These are phyloP conservation scores for Prunus fruticosa DNA, from an alignment of 306 rosid species.

Conservation along the genomic window DNA sequence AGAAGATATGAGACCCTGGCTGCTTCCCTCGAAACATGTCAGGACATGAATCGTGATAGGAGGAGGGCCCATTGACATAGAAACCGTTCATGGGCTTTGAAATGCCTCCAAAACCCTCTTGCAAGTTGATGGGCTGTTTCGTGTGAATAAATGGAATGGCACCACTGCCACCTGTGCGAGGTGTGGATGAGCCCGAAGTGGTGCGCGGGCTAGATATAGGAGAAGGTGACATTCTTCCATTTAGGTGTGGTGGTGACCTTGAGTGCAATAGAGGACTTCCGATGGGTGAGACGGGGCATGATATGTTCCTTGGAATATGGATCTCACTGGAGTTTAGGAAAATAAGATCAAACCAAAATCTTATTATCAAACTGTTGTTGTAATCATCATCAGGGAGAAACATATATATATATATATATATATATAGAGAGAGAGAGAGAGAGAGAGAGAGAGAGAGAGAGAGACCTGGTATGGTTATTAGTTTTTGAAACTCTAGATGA, in stretches of 20 bases:
- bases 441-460: constrained; percentile 31
- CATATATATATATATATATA: too few species aligned
- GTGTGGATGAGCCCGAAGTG: constrained; percentile 89
- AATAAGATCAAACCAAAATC: constrained; percentile 36
- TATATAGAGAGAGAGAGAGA: constrained; percentile 10
- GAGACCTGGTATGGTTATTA: constrained; percentile 61
- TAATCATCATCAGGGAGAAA: constrained; percentile 4
- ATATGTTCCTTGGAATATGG: constrained; percentile 74
- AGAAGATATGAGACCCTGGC: constrained; percentile 60
- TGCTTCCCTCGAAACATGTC: constrained; percentile 81
- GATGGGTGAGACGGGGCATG: constrained; percentile 96
- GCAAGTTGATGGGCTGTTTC: constrained; percentile 62
- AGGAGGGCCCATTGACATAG: constrained; percentile 43
- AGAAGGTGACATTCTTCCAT: constrained; percentile 91
- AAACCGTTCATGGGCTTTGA: constrained; percentile 59
- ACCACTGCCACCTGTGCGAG: constrained; percentile 77
- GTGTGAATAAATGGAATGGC: constrained; percentile 69
- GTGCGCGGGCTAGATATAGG: constrained; percentile 97
- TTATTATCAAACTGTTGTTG: not conserved
- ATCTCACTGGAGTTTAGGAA: constrained; percentile 62
- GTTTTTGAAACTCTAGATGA: constrained; percentile 82
- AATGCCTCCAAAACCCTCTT: constrained; percentile 69
- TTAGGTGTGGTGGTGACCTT: constrained; percentile 84
- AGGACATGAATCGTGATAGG: constrained; percentile 61
- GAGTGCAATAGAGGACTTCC: constrained; percentile 97